Base-by-base conservation (phyloP, 1,284 basidiomycete genomes). In the Xanthoconium separans region DNA sequence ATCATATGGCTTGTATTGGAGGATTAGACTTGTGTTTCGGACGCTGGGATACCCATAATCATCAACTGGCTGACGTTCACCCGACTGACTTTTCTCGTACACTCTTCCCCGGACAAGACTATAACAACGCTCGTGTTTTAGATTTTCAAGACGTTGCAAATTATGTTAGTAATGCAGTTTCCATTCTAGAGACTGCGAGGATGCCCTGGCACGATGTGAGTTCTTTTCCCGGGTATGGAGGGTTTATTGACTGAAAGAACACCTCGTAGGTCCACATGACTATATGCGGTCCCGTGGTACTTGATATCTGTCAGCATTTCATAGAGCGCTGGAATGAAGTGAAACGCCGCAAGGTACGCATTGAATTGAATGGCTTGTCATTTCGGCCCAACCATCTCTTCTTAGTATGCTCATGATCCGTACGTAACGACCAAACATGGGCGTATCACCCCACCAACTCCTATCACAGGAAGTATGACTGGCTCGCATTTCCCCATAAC, bases 11-110 rank as follows among this genome's bases (percentile, higher is more conserved):
- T 2, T 87, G 82, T 62, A 83, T 93, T 53, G 91, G 94, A 27
- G 93, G 93, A 22, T 80, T 96, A 18, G 94, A 97, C 67, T 79
- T 95, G 18, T 97, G 94, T 74, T 95, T 94, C 63, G 95, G 95
- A 7, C 86, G 95, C 33, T 98, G 95, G 94, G 95, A 98, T 71
- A 93, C 89, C 1, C 83, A 89, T 61, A 87, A 74, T 39, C 91
- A 93, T 65, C 92, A 93, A 2, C 79, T 96, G 36, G 89, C 94
- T 5, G 95, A 98, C 66, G 90, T 85, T 10, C 95, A 97, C 66
- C 92, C 93, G 0, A 90, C 90, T 2, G 78, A 94, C 63, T 94
- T 94, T 65, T 74, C 77, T 36, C 78, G 78, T 49, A 92, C 91
- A 1, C 77, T 98, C 31, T 98, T 95, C 77, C 91, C 95, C 0